These are phyloP conservation scores for Euphorbia schlechtendalii DNA, from an alignment of 441 rosid genomes.

Conservation along the genomic window DNA sequence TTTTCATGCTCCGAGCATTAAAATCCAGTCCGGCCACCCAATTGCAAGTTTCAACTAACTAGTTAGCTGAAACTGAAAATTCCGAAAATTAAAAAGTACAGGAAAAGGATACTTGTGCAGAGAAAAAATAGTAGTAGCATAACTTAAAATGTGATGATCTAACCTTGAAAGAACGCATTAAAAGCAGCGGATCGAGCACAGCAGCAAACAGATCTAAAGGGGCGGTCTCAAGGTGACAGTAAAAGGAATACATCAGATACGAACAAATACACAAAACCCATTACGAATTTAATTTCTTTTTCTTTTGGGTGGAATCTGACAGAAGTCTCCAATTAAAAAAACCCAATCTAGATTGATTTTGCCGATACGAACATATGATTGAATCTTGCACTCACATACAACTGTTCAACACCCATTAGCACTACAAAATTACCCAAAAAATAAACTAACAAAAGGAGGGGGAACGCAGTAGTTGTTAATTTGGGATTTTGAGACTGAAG, in stretches of 20 bases:
- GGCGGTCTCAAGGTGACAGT: constrained; percentile 30
- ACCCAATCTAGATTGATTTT: constrained; percentile 28
- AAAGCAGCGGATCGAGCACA: constrained; percentile 50
- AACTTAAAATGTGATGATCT: constrained; percentile 46
- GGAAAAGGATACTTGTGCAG: neutral
- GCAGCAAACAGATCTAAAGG: constrained; percentile 58
- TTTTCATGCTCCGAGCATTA: constrained; percentile 34
- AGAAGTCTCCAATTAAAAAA: constrained; percentile 38
- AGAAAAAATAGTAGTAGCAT: constrained; percentile 11
- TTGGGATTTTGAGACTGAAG: neutral
- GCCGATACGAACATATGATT: constrained; percentile 27
- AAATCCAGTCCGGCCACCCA: constrained; percentile 19
- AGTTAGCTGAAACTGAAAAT: constrained; percentile 12
- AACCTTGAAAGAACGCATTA: constrained; percentile 39
- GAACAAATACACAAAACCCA: constrained; percentile 33
- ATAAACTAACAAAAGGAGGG: neutral
- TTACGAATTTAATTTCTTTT: constrained; percentile 12
- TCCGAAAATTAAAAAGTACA: constrained; percentile 10
- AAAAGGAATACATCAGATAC: constrained; percentile 57
- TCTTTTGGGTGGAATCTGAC: constrained; percentile 52
- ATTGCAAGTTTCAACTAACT: constrained; percentile 17
- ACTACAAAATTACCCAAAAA: neutral
- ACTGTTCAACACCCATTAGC: constrained; percentile 24
- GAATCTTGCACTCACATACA: constrained; percentile 40
- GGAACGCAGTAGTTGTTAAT: neutral